Base-by-base conservation (phyloP, 2,329 filamentous ascomycete species). In the Microdochium trichocladiopsis region DNA sequence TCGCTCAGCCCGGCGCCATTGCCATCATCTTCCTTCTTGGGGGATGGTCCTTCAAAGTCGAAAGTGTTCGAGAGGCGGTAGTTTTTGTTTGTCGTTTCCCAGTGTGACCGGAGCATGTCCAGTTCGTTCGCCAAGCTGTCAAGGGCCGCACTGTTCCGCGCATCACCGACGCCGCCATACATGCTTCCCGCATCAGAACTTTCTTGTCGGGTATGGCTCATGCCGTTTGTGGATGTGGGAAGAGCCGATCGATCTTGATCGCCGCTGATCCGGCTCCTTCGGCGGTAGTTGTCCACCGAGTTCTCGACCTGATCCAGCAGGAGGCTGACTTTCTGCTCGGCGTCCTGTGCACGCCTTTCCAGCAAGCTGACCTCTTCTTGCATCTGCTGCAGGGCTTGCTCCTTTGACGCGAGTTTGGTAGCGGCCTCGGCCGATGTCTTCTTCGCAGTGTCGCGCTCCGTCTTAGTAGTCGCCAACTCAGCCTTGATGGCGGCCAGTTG, bases 1-100 rank as follows among this genome's bases (percentile, higher is more conserved):
- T 86, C 86, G 61, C 82, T 90, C 59, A 90, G 72, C 23, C 76
- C 81, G 14, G 74, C 61, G 4, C 71, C 71, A 10, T 60, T 68
- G 28, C 64, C 65, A 8, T 78, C 74, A 37, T 77, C 74, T 21
- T 73, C 69, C 50, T 72, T 73, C 57, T 74, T 76, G 2, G 55
- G 57, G 6, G 60, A 55, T 22, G 52, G 61, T 5, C 61, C 74
- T 52, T 96, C 92, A 61, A 95, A 92, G 65, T 96, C 92, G 61
- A 95, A 95, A 50, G 88, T 84, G 63, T 87, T 92, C 69, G 90
- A 95, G 47, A 96, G 74, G 23, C 94, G 87, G 69, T 97, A 96
- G 63, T 90, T 95, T 70, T 95, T 94, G 72, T 93, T 96, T 12
- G 91, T 96, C 37, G 87, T 90, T 72, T 97, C 91, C 94, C 94